phyloP scores from a whole-genome alignment of 129 eudicot genomes.

The Heracleum sosnowskyi region DNA sequence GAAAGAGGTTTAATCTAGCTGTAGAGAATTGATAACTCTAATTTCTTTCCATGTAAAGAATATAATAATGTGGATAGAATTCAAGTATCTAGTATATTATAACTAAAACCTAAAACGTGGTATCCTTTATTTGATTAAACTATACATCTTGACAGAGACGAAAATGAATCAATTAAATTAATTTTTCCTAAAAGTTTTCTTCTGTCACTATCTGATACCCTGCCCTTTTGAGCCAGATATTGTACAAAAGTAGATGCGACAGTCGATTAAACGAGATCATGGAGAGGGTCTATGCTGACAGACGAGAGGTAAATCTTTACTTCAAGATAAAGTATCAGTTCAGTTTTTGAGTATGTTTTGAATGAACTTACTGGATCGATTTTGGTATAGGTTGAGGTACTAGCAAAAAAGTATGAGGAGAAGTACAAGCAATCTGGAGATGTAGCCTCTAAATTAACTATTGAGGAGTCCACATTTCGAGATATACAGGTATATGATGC shows the following conservation, averaged over 20 bases:
- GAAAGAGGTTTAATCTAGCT: no score
- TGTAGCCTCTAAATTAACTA: slow-evolving; percentile 76
- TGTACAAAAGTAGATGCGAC: slow-evolving; percentile 91
- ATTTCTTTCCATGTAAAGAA: no score
- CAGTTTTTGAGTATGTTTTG: neutral
- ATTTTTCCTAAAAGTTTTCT: neutral
- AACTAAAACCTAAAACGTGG: neutral
- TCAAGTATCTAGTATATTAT: no score
- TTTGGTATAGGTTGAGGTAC: slow-evolving; percentile 45
- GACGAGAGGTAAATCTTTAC: slow-evolving; percentile 51
- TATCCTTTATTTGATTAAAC: neutral
- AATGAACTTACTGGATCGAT: neutral
- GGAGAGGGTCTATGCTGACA: slow-evolving; percentile 68
- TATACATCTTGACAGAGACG: no score
- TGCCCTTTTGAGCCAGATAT: slow-evolving; percentile 39
- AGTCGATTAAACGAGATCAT: slow-evolving; percentile 72
- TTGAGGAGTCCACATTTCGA: slow-evolving; percentile 94
- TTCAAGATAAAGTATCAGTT: neutral
- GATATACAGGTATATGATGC: slow-evolving; percentile 67
- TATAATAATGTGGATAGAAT: neutral
- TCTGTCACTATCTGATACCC: slow-evolving; percentile 1
- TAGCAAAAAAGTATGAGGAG: slow-evolving; percentile 84
- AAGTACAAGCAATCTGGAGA: slow-evolving; percentile 79
- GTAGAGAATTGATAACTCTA: neutral
- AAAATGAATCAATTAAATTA: neutral